Evolutionary conservation across 1,284 basidiomycete genomes (phyloP), one percentile per base, ranked within the genome.

Genomic region (Schizopora paradoxa): DNA sequence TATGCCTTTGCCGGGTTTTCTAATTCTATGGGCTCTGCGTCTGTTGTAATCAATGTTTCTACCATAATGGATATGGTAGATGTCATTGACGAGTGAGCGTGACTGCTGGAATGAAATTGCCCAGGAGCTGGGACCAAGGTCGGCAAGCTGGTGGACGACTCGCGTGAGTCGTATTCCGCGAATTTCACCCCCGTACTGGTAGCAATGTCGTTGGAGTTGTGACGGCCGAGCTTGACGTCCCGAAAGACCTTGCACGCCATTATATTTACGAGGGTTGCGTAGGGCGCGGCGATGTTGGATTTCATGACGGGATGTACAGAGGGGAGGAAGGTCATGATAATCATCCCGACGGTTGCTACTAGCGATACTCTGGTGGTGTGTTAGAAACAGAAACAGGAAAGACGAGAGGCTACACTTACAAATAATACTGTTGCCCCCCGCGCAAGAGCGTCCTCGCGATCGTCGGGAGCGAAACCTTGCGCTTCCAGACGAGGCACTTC

Each of bases 361-460:
- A 47, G 28, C 2, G 45, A 43, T 4, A 47, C 26, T 22, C 45
- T 47, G 34, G 16, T 21, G 13, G 10, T 11, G 22, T 10, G 43
- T 13, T 23, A 14, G 29, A 22, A 7, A 10, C 18, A n/a, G 14
- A 11, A 7, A 43, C 22, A 11, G 43, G 13, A 28, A 39, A 32
- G 27, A 43, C 16, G 22, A 21, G 6, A 27, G 16, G 21, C 7
- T 5, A 46, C 22, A 23, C 39, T 23, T 43, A 47, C 45, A 47
- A 14, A 28, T 47, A 47, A 34, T 47, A 47, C 6, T 44, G 14
- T 34, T 47, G 45, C 4, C 45, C 45, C n/a, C 41, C 35, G n/a
- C 43, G 45, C 16, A 47, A 18, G 11, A 47, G 26, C 4, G 18
- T 13, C 13, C 25, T 26, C 16, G 45, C 43, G 18, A 47, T 16